phyloP scores from a whole-genome alignment of 164 flowering plant genomes.

The Chloranthus sessilifolius region DNA sequence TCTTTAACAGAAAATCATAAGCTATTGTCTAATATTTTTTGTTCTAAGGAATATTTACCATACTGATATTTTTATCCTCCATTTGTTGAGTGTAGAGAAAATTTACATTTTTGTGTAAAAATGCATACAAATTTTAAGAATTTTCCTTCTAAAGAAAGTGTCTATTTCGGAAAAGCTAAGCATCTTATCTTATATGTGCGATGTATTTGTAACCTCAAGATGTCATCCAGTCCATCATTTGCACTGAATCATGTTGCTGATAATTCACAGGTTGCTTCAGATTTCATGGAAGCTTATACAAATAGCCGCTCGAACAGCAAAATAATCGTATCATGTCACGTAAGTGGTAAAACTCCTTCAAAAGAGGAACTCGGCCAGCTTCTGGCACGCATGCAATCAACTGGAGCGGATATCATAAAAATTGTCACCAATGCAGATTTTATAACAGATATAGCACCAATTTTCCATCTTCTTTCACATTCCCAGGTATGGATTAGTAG shows the following conservation, averaged over 20 bases:
- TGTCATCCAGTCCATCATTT: background rate
- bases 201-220: no score
- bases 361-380: constrained; percentile 37
- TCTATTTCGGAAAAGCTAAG: no score
- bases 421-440: constrained; percentile 27
- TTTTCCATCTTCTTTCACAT: constrained; percentile 42
- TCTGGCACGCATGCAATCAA: constrained; percentile 36
- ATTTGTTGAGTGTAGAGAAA: no score
- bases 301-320: constrained; percentile 17
- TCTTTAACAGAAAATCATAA: no score
- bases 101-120: no score
- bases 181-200: no score
- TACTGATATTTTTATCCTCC: no score
- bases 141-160: no score
- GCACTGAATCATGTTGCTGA: background rate
- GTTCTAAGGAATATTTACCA: no score
- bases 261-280: constrained; percentile 38
- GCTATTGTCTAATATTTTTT: no score
- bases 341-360: constrained; percentile 23
- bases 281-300: constrained; percentile 12
- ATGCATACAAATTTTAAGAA: no score
- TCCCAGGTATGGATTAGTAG: constrained; percentile 29
- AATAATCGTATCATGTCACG: constrained; percentile 33
- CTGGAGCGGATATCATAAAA: constrained; percentile 55
- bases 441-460: constrained; percentile 40